Evolutionary conservation across 306 rosid species (phyloP).

Genomic region (Pachyrhizus erosus): DNA sequence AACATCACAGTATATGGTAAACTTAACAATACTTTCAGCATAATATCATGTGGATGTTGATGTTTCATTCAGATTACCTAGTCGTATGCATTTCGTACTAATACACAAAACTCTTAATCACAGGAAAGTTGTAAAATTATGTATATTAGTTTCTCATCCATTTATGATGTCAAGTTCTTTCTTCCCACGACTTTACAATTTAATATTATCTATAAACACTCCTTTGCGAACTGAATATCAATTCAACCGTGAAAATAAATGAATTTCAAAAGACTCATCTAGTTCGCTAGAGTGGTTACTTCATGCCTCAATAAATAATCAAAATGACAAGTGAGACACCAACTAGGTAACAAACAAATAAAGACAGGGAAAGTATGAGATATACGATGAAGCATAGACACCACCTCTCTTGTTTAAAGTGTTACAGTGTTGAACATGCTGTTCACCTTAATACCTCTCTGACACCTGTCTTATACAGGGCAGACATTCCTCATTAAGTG

Average conservation of each 20-base stretch:
- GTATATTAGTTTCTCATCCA: conserved; percentile 13
- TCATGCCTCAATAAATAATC: conserved; percentile 20
- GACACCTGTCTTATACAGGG: background rate
- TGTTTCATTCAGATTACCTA: conserved; percentile 24
- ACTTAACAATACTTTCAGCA: background rate
- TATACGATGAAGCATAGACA: background rate
- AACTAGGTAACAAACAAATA: background rate
- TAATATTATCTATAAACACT: conserved; percentile 8
- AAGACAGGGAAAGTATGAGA: background rate
- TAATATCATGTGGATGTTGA: background rate
- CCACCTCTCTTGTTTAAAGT: background rate
- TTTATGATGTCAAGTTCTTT: conserved; percentile 7
- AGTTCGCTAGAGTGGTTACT: background rate
- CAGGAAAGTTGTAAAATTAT: background rate
- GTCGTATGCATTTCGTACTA: conserved; percentile 24
- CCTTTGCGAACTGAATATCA: conserved; percentile 19
- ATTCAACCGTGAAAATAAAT: conserved; percentile 28
- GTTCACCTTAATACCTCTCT: too few species aligned
- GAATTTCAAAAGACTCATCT: background rate
- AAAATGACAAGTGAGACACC: conserved; percentile 31
- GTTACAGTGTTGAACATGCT: background rate
- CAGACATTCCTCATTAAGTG: background rate
- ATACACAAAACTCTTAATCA: conserved; percentile 26
- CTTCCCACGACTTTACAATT: background rate
- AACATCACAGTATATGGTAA: background rate